phyloP scores from a whole-genome alignment of 192 early-diverging fungal species.

The Endogone sp. region DNA sequence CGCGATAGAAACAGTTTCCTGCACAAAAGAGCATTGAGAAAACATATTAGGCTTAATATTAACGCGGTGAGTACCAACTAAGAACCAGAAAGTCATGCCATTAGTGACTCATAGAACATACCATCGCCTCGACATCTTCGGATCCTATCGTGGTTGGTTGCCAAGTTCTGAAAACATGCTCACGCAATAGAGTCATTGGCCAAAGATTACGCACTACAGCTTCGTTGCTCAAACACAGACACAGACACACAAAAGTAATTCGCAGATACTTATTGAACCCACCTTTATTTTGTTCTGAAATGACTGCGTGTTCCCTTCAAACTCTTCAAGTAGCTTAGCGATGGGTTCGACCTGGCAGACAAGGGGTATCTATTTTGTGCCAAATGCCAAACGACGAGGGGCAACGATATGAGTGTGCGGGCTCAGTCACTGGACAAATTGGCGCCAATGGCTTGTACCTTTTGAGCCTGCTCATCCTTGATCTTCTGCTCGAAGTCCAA shows the following conservation, averaged over 20 bases:
- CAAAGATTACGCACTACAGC: too few relatives aligned
- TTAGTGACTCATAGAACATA: too few relatives aligned
- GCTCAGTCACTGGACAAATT: not conserved
- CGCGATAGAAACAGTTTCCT: constrained; percentile 65
- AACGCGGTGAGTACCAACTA: too few relatives aligned
- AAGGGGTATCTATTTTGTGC: constrained; percentile 44
- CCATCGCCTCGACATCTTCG: constrained; percentile 58
- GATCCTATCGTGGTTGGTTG: constrained; percentile 38
- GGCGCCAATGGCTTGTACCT: constrained; percentile 12
- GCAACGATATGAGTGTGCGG: not conserved
- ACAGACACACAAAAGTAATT: too few relatives aligned
- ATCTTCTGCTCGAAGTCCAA: constrained; percentile 42
- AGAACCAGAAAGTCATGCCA: too few relatives aligned
- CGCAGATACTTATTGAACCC: not conserved
- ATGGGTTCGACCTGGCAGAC: constrained; percentile 46
- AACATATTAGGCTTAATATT: too few relatives aligned
- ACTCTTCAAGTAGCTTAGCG: constrained; percentile 42
- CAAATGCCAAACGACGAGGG: not conserved
- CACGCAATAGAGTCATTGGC: too few relatives aligned
- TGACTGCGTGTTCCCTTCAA: constrained; percentile 36
- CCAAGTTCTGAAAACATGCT: constrained; percentile 39
- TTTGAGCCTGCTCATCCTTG: constrained; percentile 54
- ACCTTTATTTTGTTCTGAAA: constrained; percentile 52
- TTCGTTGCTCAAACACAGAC: too few relatives aligned
- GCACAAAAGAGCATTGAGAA: not conserved